Evolutionary conservation across 108 stramenopile genomes (phyloP).

Genomic region (Tribonema minus): DNA sequence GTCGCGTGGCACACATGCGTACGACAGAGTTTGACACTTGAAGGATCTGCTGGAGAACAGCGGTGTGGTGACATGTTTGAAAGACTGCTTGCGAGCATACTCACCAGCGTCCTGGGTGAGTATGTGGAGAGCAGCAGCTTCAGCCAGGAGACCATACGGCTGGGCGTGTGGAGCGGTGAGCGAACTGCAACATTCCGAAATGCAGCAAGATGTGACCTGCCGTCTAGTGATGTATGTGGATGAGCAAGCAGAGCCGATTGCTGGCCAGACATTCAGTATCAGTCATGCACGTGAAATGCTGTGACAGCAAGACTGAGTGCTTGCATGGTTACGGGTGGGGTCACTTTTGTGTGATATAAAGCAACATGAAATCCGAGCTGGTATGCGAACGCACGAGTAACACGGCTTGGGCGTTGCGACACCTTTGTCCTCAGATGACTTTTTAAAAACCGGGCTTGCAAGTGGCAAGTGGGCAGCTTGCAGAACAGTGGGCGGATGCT

Average conservation of each 20-base stretch:
- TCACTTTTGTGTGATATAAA: neutral
- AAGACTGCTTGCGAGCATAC: neutral
- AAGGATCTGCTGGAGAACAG: no score
- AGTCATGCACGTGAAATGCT: neutral
- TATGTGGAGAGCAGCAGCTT: slow-evolving; percentile 25
- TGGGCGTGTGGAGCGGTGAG: slow-evolving; percentile 39
- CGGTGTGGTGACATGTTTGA: no score
- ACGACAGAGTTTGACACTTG: no score
- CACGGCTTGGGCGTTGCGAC: no score
- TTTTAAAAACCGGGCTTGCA: no score
- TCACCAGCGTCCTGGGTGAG: slow-evolving; percentile 26
- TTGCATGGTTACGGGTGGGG: neutral
- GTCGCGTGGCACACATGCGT: no score
- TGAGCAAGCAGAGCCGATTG: neutral
- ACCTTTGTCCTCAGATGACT: no score
- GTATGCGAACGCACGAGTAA: neutral
- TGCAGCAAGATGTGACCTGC: neutral
- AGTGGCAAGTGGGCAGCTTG: no score
- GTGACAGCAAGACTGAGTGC: neutral
- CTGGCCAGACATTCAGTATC: neutral
- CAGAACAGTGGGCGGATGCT: no score
- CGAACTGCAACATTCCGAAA: neutral
- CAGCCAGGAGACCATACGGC: slow-evolving; percentile 15
- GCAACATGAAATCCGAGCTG: neutral
- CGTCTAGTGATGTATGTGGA: neutral